Percentiles rank a stretch among this genome's conserved stretches.
phyloP scores from a whole-genome alignment of 805 yeast species.

The Yamadazyma insecticola region DNA sequence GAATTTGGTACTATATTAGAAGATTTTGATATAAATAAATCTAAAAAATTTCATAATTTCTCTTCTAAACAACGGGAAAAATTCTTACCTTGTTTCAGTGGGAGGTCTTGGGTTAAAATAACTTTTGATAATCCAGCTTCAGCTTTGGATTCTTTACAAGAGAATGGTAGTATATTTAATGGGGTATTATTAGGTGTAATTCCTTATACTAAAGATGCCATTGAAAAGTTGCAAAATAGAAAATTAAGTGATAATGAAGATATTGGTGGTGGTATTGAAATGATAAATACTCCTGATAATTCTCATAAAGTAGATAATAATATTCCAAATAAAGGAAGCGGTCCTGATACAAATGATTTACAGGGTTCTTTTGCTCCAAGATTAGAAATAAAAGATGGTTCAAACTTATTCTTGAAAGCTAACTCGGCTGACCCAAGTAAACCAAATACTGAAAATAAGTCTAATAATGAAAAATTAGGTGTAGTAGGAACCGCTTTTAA shows the following conservation, averaged over 20 bases:
- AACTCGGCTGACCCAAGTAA: constrained; percentile 2
- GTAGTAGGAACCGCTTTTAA: constrained; percentile 27
- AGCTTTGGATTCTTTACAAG: constrained; percentile 80
- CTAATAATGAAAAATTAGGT: constrained; percentile 28
- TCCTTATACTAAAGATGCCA: constrained; percentile 57
- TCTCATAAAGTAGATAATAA: constrained; percentile 2
- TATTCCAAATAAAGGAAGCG: too few relatives aligned
- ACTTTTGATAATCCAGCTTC: constrained; percentile 73
- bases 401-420: constrained; percentile 28
- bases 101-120: constrained; percentile 86
- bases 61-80: constrained; percentile 10
- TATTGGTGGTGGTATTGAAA: constrained; percentile 36
- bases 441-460: constrained; percentile 17
- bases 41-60: constrained; percentile 7
- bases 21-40: constrained; percentile 47
- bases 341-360: constrained; percentile 3
- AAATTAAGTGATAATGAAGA: constrained; percentile 42
- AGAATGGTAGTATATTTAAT: constrained; percentile 69
- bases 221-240: constrained; percentile 54
- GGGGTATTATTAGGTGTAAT: constrained; percentile 65
- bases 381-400: constrained; percentile 38
- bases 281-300: constrained; percentile 1
- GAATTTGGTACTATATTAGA: constrained; percentile 80
- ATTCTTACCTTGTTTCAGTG: constrained; percentile 68
- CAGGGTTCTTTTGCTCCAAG: constrained; percentile 17